Evolutionary conservation across 805 yeast species (phyloP).

Genomic region (Yueomyces sinensis): DNA sequence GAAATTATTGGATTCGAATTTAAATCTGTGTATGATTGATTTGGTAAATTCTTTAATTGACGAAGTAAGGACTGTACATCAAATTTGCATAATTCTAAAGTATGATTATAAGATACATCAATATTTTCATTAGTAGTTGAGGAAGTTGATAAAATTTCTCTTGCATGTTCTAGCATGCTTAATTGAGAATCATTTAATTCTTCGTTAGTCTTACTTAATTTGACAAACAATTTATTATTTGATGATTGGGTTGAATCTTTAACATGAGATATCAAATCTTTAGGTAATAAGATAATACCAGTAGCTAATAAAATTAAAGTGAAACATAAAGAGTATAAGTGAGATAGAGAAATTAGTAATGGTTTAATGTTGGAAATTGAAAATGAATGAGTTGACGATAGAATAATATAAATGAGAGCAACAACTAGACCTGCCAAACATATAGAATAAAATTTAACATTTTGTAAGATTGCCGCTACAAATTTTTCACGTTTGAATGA

Average conservation of each 20-base stretch:
- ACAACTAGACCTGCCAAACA: slow-evolving; percentile 11
- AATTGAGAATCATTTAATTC: slow-evolving; percentile 20
- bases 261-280: slow-evolving; percentile 8
- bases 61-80: slow-evolving; percentile 15
- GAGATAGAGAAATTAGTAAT: slow-evolving; percentile 19
- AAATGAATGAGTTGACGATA: slow-evolving; percentile 13
- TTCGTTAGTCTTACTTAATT: slow-evolving; percentile 21
- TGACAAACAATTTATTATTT: slow-evolving; percentile 15
- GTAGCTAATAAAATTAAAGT: slow-evolving; percentile 16
- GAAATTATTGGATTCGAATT: neutral
- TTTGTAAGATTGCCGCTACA: slow-evolving; percentile 12
- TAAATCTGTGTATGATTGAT: slow-evolving; percentile 1
- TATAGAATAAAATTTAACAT: slow-evolving; percentile 19
- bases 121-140: slow-evolving; percentile 8
- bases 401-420: slow-evolving; percentile 16
- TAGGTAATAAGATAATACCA: slow-evolving; percentile 20
- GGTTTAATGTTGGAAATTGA: slow-evolving; percentile 15
- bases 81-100: slow-evolving; percentile 15
- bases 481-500: slow-evolving; percentile 9
- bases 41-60: slow-evolving; percentile 6
- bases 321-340: slow-evolving; percentile 20
- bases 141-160: slow-evolving; percentile 10
- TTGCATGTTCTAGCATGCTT: slow-evolving; percentile 16
- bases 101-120: slow-evolving; percentile 13
- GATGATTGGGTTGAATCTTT: slow-evolving; percentile 7